Evolutionary conservation across 2,329 filamentous ascomycete genomes (phyloP).

Genomic region (Trichoderma hamatum): DNA sequence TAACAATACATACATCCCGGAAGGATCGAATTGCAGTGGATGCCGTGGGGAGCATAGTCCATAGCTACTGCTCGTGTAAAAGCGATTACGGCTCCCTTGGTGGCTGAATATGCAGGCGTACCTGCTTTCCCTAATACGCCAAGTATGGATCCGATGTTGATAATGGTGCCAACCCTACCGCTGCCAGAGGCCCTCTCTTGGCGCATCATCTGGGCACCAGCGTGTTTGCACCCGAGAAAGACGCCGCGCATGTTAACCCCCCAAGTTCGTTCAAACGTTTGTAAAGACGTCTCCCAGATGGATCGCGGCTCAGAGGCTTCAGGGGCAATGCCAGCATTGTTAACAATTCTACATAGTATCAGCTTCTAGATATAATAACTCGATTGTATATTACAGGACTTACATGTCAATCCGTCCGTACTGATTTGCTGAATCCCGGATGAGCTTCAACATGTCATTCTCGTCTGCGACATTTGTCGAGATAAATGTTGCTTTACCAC

Average conservation of each 20-base stretch:
- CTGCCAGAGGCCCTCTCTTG: background rate
- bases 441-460: background rate
- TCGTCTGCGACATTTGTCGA: background rate
- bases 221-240: background rate
- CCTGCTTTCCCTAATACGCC: background rate
- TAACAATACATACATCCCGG: background rate
- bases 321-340: background rate
- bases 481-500: background rate
- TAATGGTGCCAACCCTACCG: background rate
- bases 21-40: background rate
- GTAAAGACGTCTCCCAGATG: background rate
- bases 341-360: background rate
- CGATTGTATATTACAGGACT: no score
- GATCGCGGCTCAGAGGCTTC: background rate
- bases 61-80: background rate
- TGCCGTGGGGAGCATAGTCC: background rate
- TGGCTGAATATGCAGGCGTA: background rate
- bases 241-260: background rate
- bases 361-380: background rate
- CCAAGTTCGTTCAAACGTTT: background rate
- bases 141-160: background rate
- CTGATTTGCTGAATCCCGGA: background rate
- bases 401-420: background rate
- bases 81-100: background rate
- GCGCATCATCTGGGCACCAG: background rate